Percentiles rank a stretch among this genome's conserved stretches.
phyloP scores from a whole-genome alignment of 2,329 filamentous ascomycete species.

The Sclerotiophoma versabilis region DNA sequence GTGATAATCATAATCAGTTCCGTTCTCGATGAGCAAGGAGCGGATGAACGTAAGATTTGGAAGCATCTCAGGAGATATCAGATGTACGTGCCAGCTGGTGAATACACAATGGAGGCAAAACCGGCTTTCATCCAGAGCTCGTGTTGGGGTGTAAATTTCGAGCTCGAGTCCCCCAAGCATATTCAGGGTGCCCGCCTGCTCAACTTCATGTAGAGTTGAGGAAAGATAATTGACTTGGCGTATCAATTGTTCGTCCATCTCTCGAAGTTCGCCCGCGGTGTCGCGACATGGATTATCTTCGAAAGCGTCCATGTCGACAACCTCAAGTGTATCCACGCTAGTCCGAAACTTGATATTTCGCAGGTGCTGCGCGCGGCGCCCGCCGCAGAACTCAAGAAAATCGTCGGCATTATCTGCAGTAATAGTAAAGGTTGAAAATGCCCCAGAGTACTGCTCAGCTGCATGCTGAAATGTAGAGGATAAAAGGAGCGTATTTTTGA shows the following conservation, averaged over 20 bases:
- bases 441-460: conserved; percentile 22
- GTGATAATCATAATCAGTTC: conserved; percentile 2
- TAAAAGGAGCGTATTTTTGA: conserved; percentile 23
- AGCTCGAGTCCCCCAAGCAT: conserved; percentile 8
- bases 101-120: conserved; percentile 5
- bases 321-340: conserved; percentile 4
- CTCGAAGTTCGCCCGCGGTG: conserved; percentile 8
- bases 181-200: not conserved
- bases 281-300: conserved; percentile 16
- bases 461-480: conserved; percentile 15
- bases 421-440: conserved; percentile 13
- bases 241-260: conserved; percentile 21
- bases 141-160: conserved; percentile 12
- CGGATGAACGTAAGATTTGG: conserved; percentile 17
- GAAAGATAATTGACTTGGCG: conserved; percentile 18
- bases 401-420: conserved; percentile 5
- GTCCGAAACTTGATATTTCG: conserved; percentile 13
- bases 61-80: conserved; percentile 21
- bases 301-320: not conserved
- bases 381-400: conserved; percentile 19
- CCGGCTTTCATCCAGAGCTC: not conserved
- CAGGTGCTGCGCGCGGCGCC: conserved; percentile 16
- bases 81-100: conserved; percentile 22
- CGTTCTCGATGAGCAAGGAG: conserved; percentile 6
- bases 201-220: conserved; percentile 4